Base-by-base conservation (phyloP, 2,329 filamentous ascomycete species). In the Fusarium decemcellulare region DNA sequence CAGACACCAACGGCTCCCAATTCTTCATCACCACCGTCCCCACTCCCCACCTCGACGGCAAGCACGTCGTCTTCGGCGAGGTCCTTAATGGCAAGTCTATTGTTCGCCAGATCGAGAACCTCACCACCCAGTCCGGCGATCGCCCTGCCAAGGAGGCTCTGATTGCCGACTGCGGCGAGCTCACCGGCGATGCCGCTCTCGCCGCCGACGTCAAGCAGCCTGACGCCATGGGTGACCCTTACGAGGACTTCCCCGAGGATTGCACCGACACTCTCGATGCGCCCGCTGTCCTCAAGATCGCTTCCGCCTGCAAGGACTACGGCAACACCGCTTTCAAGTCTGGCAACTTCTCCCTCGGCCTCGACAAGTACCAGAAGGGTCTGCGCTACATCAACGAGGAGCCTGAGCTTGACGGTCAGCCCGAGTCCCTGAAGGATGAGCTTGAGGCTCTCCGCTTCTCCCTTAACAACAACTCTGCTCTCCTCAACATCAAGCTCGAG, bases 11-110 rank as follows among this genome's bases (percentile, higher is more conserved):
- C 80, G 96, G 96, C 77, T 97, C 93, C 53, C 96, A 99, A 78
- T 99, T 99, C 88, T 99, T 99, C 88, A 86, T 98, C 75, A 99
- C 96, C 51, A 98, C 96, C 15, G 93, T 97, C 32, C 87, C 91
- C n/a, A 98, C 96, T 14, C 95, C 94, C 50, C 96, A 98, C 80
- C 89, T 98, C 40, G 95, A 99, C 80, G 90, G 90, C 79, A 99
- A 99, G 87, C 95, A 99, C 83, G 96, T 98, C 48, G 95, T 99
- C 27, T 99, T 98, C 75, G 96, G 96, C 68, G 92, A 98, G 79
- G 95, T 98, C 59, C 88, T 98, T 76, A 92, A 91, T 65, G 96
- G 96, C 76, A 98, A 98, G 87, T 95, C 93, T 67, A 85, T 98
- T 39, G 89, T 98, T 36, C 92, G 96, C 70, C 91, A 95, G 80